Evolutionary conservation across 148 eudicot species (phyloP).

Genomic region (Rhododendron molle): DNA sequence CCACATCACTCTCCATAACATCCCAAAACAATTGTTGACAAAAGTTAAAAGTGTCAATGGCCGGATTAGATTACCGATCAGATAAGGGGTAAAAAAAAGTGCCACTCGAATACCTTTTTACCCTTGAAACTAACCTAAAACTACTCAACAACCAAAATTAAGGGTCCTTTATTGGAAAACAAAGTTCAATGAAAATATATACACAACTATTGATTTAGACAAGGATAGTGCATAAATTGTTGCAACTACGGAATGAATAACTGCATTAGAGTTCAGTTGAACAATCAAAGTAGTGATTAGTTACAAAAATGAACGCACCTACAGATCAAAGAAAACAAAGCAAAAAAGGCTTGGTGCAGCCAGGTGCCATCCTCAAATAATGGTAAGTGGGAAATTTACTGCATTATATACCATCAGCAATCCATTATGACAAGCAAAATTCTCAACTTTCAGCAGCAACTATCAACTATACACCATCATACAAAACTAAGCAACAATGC

Average conservation of each 20-base stretch:
- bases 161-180: background rate
- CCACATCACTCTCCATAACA: too few relatives aligned
- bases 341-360: background rate
- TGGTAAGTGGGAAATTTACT: background rate
- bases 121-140: background rate
- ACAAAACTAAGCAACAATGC: background rate
- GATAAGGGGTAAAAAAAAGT: too few relatives aligned
- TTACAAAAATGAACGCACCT: background rate
- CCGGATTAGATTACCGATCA: too few relatives aligned
- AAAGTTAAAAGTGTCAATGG: too few relatives aligned
- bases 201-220: background rate
- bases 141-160: background rate
- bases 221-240: background rate
- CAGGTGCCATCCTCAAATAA: background rate
- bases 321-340: background rate
- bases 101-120: too few relatives aligned
- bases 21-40: too few relatives aligned
- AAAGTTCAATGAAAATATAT: background rate
- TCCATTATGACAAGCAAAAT: background rate
- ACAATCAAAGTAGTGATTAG: background rate
- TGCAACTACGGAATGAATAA: background rate
- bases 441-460: background rate
- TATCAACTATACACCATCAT: background rate
- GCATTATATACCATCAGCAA: background rate
- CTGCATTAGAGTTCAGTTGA: background rate